Evolutionary conservation across 495 filamentous ascomycete genomes (phyloP), one percentile per base, ranked within the genome.

Genomic region (Tuber aestivum): DNA sequence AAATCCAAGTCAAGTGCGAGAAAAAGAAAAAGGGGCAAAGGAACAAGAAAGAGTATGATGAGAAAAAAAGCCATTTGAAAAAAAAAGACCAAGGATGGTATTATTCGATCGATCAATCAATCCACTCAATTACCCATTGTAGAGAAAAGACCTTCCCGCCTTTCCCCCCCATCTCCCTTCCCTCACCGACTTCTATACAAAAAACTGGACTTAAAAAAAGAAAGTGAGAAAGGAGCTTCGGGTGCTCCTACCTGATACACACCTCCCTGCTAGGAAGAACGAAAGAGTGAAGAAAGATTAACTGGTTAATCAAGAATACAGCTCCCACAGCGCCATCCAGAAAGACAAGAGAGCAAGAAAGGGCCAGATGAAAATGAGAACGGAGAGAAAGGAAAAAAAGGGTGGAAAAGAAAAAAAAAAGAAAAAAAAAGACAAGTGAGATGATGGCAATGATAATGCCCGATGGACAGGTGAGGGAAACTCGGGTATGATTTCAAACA

Each of bases 61-160:
- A 9, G 2, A 32, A 65, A 10, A 32, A 10, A 50, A 61, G 50
- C n/a, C 9, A 14, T 32, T 61, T 65, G 27, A 32, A 65, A 65
- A 32, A 56, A 32, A 18, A 18, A 65, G 35, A 10, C 32, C 32
- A 65, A 65, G 35, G 27, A 65, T 65, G 8, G 32, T 65, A 65
- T 35, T 65, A 65, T 65, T 65, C 56, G 35, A 65, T 65, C 56
- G 32, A 61, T 48, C 45, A 48, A 27, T 65, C 56, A 65, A 65
- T 65, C 27, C 56, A 7, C 56, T 65, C 56, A 20, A 35, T 65
- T 65, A 20, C 56, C 56, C 27, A 35, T 65, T 35, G 56, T 65
- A 35, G 14, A 65, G 20, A 65, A 16, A 32, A 65, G 32, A 2
- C 27, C 56, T 65, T 65, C 14, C 50, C 45, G 18, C 18, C 14